Evolutionary conservation across 169 alveolate species (phyloP).

Genomic region (Theileria sp.): DNA sequence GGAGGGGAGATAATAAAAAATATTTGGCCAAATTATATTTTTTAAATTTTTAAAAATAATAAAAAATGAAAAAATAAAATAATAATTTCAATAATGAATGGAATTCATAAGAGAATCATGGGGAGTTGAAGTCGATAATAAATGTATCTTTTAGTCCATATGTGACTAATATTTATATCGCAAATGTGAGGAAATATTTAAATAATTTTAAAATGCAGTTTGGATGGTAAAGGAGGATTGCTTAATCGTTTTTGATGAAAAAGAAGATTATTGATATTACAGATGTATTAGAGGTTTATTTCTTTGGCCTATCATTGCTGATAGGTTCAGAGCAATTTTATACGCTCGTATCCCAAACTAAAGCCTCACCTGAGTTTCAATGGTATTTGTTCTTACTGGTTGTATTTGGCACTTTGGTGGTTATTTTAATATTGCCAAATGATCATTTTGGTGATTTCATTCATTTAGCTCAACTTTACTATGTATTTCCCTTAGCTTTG

Average conservation of each 20-base stretch:
- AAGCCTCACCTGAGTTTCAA: neutral
- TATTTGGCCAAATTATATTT: neutral
- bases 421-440: neutral
- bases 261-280: neutral
- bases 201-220: neutral
- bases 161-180: neutral
- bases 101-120: neutral
- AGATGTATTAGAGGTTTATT: slow-evolving; percentile 17
- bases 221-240: neutral
- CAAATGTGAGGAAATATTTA: neutral
- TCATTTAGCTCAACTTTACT: neutral
- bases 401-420: neutral
- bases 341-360: slow-evolving; percentile 21
- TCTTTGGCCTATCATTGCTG: slow-evolving; percentile 22
- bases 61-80: too few species aligned
- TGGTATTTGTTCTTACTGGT: neutral
- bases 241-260: neutral
- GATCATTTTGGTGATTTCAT: neutral
- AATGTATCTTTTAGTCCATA: neutral
- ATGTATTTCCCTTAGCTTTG: neutral
- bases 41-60: too few species aligned
- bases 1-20: neutral
- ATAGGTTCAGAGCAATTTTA: slow-evolving; percentile 31
- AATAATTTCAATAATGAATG: neutral
- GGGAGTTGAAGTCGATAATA: neutral